Conservation (phyloP, 495 filamentous ascomycete species). For the Trichoderma orchidacearum region DNA sequence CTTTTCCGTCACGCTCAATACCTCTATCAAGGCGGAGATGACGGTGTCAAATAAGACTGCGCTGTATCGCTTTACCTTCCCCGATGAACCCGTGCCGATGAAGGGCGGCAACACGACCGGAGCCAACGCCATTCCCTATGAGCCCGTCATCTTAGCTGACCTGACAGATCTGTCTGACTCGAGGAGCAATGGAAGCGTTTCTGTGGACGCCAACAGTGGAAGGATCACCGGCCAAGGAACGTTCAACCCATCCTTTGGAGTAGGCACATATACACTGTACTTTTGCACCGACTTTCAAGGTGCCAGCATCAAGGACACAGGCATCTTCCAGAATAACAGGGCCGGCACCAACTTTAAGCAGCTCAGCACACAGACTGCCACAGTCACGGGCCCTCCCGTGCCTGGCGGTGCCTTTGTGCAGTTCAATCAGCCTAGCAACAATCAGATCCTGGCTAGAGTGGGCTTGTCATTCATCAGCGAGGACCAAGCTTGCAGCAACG, state of each 20-base stretch:
- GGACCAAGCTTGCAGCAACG: constrained; percentile 46
- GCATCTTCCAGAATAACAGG: constrained; percentile 43
- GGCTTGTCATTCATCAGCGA: constrained; percentile 51
- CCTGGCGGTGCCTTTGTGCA: constrained; percentile 48
- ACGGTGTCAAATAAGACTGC: constrained; percentile 50
- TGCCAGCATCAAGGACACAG: constrained; percentile 41
- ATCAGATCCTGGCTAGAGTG: constrained; percentile 40
- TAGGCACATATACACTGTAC: constrained; percentile 41
- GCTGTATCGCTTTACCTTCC: constrained; percentile 57
- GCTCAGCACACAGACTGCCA: constrained; percentile 36
- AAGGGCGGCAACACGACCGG: not conserved
- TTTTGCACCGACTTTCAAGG: constrained; percentile 57
- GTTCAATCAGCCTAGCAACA: constrained; percentile 32
- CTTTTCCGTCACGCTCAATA: constrained; percentile 48
- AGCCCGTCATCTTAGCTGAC: constrained; percentile 35
- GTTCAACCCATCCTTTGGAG: constrained; percentile 53
- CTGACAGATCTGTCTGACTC: constrained; percentile 47
- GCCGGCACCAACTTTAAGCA: constrained; percentile 31
- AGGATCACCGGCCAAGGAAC: constrained; percentile 48
- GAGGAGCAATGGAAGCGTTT: constrained; percentile 43
- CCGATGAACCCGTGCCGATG: constrained; percentile 13
- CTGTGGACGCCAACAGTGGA: constrained; percentile 32
- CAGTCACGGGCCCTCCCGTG: constrained; percentile 42
- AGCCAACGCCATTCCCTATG: not conserved
- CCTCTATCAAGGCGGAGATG: constrained; percentile 57